Percentiles rank a stretch among this genome's conserved stretches.
Evolutionary conservation across 768 basidiomycete genomes (phyloP).

Genomic region (Leccinum sublutescens): DNA sequence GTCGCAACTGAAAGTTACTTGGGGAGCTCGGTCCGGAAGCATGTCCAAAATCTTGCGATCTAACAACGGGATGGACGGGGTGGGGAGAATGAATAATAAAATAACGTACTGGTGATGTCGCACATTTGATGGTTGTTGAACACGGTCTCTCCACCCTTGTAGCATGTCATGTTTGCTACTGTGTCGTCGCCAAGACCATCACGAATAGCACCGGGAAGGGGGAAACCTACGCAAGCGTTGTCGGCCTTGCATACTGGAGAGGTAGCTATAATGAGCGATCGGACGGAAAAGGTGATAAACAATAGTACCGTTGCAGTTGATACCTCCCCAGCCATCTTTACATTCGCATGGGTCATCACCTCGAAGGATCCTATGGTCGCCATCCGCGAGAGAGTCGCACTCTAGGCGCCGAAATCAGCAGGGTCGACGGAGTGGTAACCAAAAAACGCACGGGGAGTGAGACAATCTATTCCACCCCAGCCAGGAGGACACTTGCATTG

Average conservation of each 20-base stretch:
- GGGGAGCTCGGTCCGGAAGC: constrained; percentile 87
- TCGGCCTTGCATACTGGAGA: constrained; percentile 83
- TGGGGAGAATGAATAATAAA: not conserved
- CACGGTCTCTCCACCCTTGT: constrained; percentile 91
- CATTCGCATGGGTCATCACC: constrained; percentile 81
- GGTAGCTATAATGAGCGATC: not conserved
- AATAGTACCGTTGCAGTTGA: constrained; percentile 91
- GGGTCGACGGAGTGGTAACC: not conserved
- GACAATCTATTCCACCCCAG: constrained; percentile 97
- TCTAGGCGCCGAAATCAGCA: constrained; percentile 45
- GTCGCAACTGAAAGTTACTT: constrained; percentile 95
- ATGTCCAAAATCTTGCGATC: constrained; percentile 94
- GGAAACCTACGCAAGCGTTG: constrained; percentile 76
- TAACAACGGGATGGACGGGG: constrained; percentile 29
- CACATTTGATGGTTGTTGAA: constrained; percentile 97
- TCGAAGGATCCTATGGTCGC: constrained; percentile 77
- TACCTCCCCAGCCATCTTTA: constrained; percentile 92
- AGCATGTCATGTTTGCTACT: constrained; percentile 81
- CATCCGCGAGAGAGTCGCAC: constrained; percentile 93
- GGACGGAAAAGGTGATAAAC: not conserved
- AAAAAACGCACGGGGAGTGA: constrained; percentile 72
- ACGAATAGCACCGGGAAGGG: constrained; percentile 48
- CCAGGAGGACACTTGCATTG: constrained; percentile 96
- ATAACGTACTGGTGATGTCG: constrained; percentile 86
- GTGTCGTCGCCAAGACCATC: constrained; percentile 40